phyloP scores from a whole-genome alignment of 164 flowering plant genomes.

The Liriodendron chinense region DNA sequence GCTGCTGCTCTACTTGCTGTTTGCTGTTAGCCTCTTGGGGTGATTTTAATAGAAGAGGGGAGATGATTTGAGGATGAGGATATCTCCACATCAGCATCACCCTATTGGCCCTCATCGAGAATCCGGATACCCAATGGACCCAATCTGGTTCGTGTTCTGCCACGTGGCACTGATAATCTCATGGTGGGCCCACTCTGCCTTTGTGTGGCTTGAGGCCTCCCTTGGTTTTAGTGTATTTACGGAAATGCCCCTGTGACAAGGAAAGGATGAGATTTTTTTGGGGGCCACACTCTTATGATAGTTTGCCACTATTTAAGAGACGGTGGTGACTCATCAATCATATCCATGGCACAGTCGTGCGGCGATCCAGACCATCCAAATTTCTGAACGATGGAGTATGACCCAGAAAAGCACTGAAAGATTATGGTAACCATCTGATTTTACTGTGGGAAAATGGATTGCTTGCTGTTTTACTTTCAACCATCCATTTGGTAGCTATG shows the following conservation, averaged over 20 bases:
- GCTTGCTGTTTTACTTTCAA: too few relatives aligned
- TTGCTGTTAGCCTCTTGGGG: too few relatives aligned
- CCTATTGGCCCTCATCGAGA: constrained; percentile 10
- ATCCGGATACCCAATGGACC: constrained; percentile 12
- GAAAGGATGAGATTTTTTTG: background rate
- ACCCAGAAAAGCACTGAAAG: too few relatives aligned
- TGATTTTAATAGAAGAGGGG: constrained; percentile 3
- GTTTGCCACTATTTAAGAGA: background rate
- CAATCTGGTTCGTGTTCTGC: constrained; percentile 9
- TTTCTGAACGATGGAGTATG: too few relatives aligned
- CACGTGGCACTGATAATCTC: constrained; percentile 16
- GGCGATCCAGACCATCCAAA: too few relatives aligned
- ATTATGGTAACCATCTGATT: too few relatives aligned
- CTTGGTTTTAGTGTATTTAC: background rate
- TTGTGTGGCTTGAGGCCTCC: background rate
- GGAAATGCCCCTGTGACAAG: background rate
- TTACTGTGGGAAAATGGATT: too few relatives aligned
- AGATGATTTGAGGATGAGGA: constrained; percentile 15
- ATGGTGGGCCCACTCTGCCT: background rate
- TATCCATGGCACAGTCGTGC: too few relatives aligned
- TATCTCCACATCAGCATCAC: constrained; percentile 16
- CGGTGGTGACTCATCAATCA: background rate
- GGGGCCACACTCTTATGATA: background rate
- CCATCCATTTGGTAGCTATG: too few relatives aligned
- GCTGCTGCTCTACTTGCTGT: background rate